A percentile compares a stretch with the other conserved stretches of the same genome.
These are phyloP conservation scores for Aspergillus coremiiformis DNA, from an alignment of 495 filamentous ascomycete genomes.

Conservation along the genomic window DNA sequence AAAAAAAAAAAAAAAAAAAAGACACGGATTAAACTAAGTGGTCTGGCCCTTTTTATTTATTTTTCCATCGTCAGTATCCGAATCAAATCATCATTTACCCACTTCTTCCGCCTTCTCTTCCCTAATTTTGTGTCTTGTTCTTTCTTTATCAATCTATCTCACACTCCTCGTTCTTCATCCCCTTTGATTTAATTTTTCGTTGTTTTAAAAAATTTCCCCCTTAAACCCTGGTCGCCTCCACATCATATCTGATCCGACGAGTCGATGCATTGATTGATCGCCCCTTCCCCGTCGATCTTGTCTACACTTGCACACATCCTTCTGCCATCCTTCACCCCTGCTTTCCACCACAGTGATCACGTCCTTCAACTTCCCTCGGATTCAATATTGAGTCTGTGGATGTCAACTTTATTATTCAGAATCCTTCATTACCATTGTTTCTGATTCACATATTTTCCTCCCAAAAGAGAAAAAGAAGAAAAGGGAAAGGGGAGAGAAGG, in stretches of 20 bases:
- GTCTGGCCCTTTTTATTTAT: slow-evolving; percentile 17
- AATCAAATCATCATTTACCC: slow-evolving; percentile 17
- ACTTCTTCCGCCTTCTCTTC: slow-evolving; percentile 8
- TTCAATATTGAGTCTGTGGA: not conserved
- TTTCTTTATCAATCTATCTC: slow-evolving; percentile 2
- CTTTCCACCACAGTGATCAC: slow-evolving; percentile 3
- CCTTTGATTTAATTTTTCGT: not conserved
- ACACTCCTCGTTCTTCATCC: not conserved
- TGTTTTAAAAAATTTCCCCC: not conserved
- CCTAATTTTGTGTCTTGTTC: not conserved
- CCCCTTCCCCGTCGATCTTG: slow-evolving; percentile 14
- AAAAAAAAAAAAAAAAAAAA: too few relatives aligned
- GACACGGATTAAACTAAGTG: too few relatives aligned
- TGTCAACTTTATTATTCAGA: not conserved
- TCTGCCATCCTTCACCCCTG: not conserved
- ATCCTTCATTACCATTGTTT: not conserved
- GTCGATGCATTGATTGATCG: slow-evolving; percentile 14
- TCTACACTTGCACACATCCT: not conserved
- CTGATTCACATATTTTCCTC: too few relatives aligned
- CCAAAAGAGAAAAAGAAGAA: not conserved
- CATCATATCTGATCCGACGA: slow-evolving; percentile 22
- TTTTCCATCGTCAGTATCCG: not conserved
- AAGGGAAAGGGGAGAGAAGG: too few relatives aligned
- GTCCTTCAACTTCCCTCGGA: not conserved
- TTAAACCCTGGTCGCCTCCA: not conserved